A percentile compares a stretch with the other conserved stretches of the same genome.
Evolutionary conservation across 805 yeast species (phyloP).

Genomic region (Yueomyces sp.): DNA sequence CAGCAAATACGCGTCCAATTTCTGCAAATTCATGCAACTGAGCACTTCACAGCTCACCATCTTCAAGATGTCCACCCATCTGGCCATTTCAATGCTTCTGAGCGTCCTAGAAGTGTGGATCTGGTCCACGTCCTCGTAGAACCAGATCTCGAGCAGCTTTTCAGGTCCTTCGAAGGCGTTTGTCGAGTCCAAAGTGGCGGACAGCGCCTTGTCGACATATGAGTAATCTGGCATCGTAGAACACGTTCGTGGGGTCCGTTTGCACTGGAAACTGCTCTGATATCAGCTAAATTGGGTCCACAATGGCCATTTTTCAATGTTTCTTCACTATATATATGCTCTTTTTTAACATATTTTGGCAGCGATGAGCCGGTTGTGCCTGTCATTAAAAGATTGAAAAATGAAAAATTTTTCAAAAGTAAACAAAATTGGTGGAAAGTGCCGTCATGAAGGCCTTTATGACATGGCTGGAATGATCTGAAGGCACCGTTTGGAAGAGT

Average conservation of each 20-base stretch:
- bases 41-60: constrained; percentile 79
- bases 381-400: too few species aligned
- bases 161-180: constrained; percentile 97
- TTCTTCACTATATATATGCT: too few species aligned
- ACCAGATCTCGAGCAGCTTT: constrained; percentile 84
- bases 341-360: too few species aligned
- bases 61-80: constrained; percentile 65
- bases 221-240: constrained; percentile 17
- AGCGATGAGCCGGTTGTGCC: too few species aligned
- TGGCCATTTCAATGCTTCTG: constrained; percentile 47
- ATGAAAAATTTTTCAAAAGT: too few species aligned
- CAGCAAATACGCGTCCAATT: constrained; percentile 70
- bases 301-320: too few species aligned
- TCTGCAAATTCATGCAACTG: constrained; percentile 55
- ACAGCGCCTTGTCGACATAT: constrained; percentile 65
- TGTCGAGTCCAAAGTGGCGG: constrained; percentile 71
- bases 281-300: too few species aligned
- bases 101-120: constrained; percentile 30
- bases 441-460: too few species aligned
- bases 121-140: constrained; percentile 38
- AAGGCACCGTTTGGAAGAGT: too few species aligned
- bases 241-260: constrained; percentile 16
- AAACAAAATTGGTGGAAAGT: too few species aligned
- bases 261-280: too few species aligned
- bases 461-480: too few species aligned